phyloP scores from a whole-genome alignment of 768 basidiomycete species.

The Lyophyllum atratum region DNA sequence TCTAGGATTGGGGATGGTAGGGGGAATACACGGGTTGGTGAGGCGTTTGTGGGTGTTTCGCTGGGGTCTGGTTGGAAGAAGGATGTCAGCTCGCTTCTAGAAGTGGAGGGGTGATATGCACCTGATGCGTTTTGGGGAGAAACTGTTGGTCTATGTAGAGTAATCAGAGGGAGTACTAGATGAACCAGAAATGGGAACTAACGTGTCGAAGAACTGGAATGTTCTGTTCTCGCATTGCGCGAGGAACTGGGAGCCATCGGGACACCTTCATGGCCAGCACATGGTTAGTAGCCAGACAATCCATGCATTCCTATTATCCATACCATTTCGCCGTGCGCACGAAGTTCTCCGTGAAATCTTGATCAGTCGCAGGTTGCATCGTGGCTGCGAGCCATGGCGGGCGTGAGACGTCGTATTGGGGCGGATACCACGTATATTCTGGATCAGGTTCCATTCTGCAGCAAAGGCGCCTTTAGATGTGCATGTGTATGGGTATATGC shows the following conservation, averaged over 20 bases:
- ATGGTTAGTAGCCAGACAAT: neutral
- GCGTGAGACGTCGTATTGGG: slow-evolving; percentile 23
- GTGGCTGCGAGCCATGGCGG: slow-evolving; percentile 15
- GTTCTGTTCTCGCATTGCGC: slow-evolving; percentile 71
- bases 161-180: neutral
- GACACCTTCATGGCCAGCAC: slow-evolving; percentile 50
- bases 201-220: slow-evolving; percentile 59
- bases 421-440: slow-evolving; percentile 16
- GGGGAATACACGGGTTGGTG: slow-evolving; percentile 27
- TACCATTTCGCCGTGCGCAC: slow-evolving; percentile 59
- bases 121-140: neutral
- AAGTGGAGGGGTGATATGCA: neutral
- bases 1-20: slow-evolving; percentile 80
- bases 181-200: slow-evolving; percentile 17
- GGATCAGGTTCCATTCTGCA: neutral
- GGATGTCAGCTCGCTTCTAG: neutral
- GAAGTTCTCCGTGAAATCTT: slow-evolving; percentile 44
- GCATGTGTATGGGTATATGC: neutral
- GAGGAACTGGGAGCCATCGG: slow-evolving; percentile 71
- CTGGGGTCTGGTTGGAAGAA: neutral
- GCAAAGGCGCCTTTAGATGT: too few relatives aligned
- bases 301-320: neutral
- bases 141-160: neutral
- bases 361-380: slow-evolving; percentile 21
- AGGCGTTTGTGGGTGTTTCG: slow-evolving; percentile 3